Evolutionary conservation across 768 basidiomycete species (phyloP).

Genomic region (Agaricus sinodeliciosus): DNA sequence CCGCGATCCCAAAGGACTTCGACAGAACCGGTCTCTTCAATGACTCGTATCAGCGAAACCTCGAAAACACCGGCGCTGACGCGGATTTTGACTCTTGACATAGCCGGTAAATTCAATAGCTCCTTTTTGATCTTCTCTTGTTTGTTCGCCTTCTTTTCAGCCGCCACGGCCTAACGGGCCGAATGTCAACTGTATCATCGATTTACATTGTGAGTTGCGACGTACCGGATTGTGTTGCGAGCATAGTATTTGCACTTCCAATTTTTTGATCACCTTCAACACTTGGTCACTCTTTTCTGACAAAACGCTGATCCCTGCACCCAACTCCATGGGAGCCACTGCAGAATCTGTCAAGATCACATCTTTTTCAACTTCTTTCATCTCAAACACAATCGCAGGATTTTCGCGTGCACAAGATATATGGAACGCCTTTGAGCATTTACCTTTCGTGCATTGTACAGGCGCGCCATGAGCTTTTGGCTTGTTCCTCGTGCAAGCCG

Average conservation of each 20-base stretch:
- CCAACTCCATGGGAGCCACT: constrained; percentile 24
- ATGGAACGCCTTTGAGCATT: constrained; percentile 91
- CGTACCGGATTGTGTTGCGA: constrained; percentile 87
- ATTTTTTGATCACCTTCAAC: constrained; percentile 67
- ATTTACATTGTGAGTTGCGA: constrained; percentile 12
- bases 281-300: constrained; percentile 22
- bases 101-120: constrained; percentile 59
- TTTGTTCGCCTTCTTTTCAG: constrained; percentile 68
- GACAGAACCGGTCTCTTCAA: constrained; percentile 63
- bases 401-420: constrained; percentile 79
- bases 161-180: constrained; percentile 54
- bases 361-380: constrained; percentile 76
- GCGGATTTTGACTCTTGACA: constrained; percentile 79
- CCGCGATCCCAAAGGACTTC: constrained; percentile 80
- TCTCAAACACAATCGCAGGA: constrained; percentile 46
- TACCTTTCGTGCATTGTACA: constrained; percentile 91
- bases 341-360: constrained; percentile 55
- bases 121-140: constrained; percentile 68
- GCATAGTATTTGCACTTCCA: constrained; percentile 73
- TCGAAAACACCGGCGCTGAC: constrained; percentile 83
- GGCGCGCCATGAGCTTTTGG: constrained; percentile 70
- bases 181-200: background rate
- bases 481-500: constrained; percentile 66
- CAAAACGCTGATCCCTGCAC: constrained; percentile 12
- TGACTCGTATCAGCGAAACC: constrained; percentile 67